A percentile compares a stretch with the other conserved stretches of the same genome.
Evolutionary conservation across 495 filamentous ascomycete species (phyloP).

Genomic region (Articulospora tetracladia): DNA sequence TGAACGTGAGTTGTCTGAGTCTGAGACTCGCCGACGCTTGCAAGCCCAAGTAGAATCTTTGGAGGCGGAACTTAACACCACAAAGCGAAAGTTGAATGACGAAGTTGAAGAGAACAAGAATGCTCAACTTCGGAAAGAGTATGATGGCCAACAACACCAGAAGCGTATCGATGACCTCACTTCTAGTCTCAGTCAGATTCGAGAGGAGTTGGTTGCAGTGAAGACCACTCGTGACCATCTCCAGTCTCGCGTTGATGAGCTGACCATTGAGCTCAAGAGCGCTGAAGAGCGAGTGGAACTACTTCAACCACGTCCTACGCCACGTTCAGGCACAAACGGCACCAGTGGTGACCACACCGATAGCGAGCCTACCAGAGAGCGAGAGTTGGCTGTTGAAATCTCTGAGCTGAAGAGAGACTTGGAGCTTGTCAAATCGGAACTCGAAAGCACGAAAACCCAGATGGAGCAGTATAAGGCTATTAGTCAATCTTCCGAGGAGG

Average conservation of each 20-base stretch:
- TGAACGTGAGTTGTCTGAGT: constrained; percentile 82
- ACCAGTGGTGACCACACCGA: constrained; percentile 38
- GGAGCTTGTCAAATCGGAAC: constrained; percentile 67
- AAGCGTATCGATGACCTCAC: constrained; percentile 88
- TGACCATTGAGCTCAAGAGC: constrained; percentile 79
- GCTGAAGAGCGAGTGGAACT: constrained; percentile 81
- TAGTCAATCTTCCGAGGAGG: constrained; percentile 83
- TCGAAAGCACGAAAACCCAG: constrained; percentile 73
- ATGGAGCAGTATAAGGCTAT: constrained; percentile 88
- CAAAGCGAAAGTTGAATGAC: constrained; percentile 79
- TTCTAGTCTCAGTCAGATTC: constrained; percentile 66
- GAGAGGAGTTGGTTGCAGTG: constrained; percentile 76
- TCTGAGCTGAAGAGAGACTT: constrained; percentile 80
- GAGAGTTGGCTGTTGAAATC: constrained; percentile 78
- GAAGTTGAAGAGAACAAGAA: constrained; percentile 82
- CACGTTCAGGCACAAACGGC: constrained; percentile 42
- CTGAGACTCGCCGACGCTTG: constrained; percentile 72
- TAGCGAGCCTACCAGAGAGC: constrained; percentile 64
- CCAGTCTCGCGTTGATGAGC: constrained; percentile 80
- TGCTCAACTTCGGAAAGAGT: constrained; percentile 74
- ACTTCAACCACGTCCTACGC: constrained; percentile 68
- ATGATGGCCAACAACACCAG: constrained; percentile 78
- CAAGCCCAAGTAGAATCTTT: constrained; percentile 72
- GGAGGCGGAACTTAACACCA: constrained; percentile 70
- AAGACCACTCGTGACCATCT: constrained; percentile 87